Evolutionary conservation across 2,329 filamentous ascomycete genomes (phyloP).

Genomic region (Laburnicola sp.): DNA sequence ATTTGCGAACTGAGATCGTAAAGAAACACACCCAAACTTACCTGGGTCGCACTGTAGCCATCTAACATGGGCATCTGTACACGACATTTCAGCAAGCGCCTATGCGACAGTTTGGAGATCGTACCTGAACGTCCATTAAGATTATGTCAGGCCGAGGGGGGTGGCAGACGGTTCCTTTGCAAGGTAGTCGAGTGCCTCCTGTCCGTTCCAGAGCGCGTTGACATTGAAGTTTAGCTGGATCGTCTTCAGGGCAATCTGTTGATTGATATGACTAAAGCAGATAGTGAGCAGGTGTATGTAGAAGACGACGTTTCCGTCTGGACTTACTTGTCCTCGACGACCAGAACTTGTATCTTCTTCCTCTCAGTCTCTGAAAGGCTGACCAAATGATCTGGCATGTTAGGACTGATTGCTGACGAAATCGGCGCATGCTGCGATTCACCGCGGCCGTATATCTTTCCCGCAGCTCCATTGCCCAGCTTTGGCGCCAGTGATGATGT

Average conservation of each 20-base stretch:
- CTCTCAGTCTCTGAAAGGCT: constrained; percentile 62
- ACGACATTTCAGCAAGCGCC: constrained; percentile 28
- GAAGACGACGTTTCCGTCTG: neutral
- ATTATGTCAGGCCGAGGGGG: constrained; percentile 70
- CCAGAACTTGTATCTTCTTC: constrained; percentile 67
- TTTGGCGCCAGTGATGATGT: constrained; percentile 48
- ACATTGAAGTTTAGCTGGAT: constrained; percentile 75
- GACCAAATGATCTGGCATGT: constrained; percentile 38
- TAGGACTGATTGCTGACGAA: constrained; percentile 29
- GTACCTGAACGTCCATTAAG: constrained; percentile 62
- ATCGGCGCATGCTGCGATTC: no score
- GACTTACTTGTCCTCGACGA: constrained; percentile 79
- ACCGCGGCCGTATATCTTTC: constrained; percentile 6
- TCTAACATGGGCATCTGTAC: constrained; percentile 64
- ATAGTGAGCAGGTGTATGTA: constrained; percentile 7
- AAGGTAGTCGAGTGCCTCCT: constrained; percentile 76
- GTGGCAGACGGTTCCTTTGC: constrained; percentile 54
- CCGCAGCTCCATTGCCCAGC: constrained; percentile 23
- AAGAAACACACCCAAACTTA: no score
- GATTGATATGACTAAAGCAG: constrained; percentile 59
- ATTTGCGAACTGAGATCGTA: no score
- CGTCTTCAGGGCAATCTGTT: constrained; percentile 75
- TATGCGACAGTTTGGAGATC: constrained; percentile 10
- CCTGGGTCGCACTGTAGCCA: no score
- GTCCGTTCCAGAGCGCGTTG: constrained; percentile 73